Conservation (phyloP, 257 asterid species). For the Asclepias syriaca region DNA sequence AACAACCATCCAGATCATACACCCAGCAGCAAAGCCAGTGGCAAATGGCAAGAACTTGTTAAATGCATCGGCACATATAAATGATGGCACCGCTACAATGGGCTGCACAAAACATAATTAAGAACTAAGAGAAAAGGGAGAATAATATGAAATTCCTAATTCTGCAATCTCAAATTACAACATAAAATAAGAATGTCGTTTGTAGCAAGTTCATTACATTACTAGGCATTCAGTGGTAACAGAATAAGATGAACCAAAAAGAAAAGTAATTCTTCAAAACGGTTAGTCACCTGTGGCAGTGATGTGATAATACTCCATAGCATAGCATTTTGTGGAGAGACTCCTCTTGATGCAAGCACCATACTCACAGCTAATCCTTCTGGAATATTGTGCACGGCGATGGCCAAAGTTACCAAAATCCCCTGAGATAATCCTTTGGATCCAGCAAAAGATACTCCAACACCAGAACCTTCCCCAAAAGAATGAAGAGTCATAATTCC, state of each 20-base stretch:
- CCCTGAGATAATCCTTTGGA: conserved; percentile 96
- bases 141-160: background rate
- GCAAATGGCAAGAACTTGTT: conserved; percentile 95
- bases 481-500: conserved; percentile 99
- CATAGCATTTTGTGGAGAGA: conserved; percentile 95
- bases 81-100: conserved; percentile 96
- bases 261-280: background rate
- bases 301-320: conserved; percentile 95
- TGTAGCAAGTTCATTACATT: background rate
- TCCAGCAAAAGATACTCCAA: conserved; percentile 98
- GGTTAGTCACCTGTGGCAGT: conserved; percentile 70
- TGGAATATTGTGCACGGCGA: conserved; percentile 98
- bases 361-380: conserved; percentile 99
- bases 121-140: background rate
- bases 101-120: conserved; percentile 53
- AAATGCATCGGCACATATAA: conserved; percentile 91
- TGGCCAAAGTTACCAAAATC: conserved; percentile 85
- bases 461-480: conserved; percentile 99
- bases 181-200: background rate
- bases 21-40: conserved; percentile 99
- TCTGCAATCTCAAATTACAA: background rate
- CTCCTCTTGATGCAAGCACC: conserved; percentile 98
- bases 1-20: conserved; percentile 99
- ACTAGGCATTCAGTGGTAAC: background rate
- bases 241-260: background rate